These are phyloP conservation scores for Calonectria crousiana DNA, from an alignment of 2,329 filamentous ascomycete genomes.

Conservation along the genomic window DNA sequence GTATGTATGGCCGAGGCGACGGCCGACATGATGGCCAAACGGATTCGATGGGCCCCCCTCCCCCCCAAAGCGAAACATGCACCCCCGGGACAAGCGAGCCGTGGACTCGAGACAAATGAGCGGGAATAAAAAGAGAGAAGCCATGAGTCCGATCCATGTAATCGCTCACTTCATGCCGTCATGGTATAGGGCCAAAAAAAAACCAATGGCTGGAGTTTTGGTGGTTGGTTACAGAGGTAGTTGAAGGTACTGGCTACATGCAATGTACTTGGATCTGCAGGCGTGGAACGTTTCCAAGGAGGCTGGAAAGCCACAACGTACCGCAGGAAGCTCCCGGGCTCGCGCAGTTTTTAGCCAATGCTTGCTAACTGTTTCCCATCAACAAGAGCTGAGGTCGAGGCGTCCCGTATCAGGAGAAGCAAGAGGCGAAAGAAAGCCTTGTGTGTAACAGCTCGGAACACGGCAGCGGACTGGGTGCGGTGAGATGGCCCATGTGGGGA, in stretches of 20 bases:
- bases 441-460: conserved; percentile 42
- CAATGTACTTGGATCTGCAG: conserved; percentile 1
- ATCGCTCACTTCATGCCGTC: conserved; percentile 13
- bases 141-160: conserved; percentile 15
- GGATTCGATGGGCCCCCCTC: conserved; percentile 13
- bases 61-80: conserved; percentile 17
- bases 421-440: conserved; percentile 13
- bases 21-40: conserved; percentile 16
- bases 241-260: conserved; percentile 1
- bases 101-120: not conserved
- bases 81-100: conserved; percentile 9
- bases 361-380: not conserved
- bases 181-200: not conserved
- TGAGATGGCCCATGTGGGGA: conserved; percentile 46
- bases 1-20: conserved; percentile 19
- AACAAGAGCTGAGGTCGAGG: not conserved
- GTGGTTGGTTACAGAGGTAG: not conserved
- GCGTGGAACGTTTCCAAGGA: conserved; percentile 5
- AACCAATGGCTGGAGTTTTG: conserved; percentile 1
- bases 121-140: not conserved
- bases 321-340: not conserved
- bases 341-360: not conserved
- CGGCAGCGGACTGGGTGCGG: conserved; percentile 43
- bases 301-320: conserved; percentile 8
- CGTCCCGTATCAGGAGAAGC: not conserved